A percentile compares a stretch with the other conserved stretches of the same genome.
Conservation (phyloP, 1,139 yeast species). For the Saccharomyces hybrid region DNA sequence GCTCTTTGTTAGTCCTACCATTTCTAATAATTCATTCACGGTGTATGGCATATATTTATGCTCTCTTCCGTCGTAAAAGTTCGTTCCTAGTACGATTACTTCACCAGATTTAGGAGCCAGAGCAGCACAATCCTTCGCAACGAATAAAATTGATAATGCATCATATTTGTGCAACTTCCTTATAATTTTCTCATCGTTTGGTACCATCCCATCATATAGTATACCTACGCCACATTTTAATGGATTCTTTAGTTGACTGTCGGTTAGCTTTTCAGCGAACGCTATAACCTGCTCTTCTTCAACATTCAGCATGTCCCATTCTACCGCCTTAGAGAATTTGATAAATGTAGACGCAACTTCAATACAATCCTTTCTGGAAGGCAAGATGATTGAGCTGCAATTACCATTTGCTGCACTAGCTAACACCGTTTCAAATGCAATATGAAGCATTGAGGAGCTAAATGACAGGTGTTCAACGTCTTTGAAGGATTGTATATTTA, state of each 20-base stretch:
- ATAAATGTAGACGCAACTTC: conserved; percentile 45
- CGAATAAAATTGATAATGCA: conserved; percentile 48
- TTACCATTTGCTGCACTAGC: neutral
- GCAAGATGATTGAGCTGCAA: neutral
- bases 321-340: conserved; percentile 34
- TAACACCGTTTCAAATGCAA: conserved; percentile 34
- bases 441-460: conserved; percentile 44
- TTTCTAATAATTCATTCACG: conserved; percentile 57
- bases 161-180: conserved; percentile 47
- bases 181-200: conserved; percentile 47
- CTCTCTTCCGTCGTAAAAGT: conserved; percentile 64
- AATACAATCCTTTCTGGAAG: conserved; percentile 38
- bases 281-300: conserved; percentile 37
- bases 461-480: conserved; percentile 44
- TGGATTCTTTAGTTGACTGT: conserved; percentile 39
- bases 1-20: conserved; percentile 55
- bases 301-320: conserved; percentile 32
- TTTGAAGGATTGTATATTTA: conserved; percentile 49
- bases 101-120: conserved; percentile 46
- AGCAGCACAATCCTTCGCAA: conserved; percentile 49
- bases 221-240: conserved; percentile 61
- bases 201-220: conserved; percentile 50
- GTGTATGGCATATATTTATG: conserved; percentile 65
- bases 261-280: conserved; percentile 41
- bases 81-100: conserved; percentile 67